Base-by-base conservation (phyloP, 192 early-diverging fungal genomes). In the Coemansia umbellata region DNA sequence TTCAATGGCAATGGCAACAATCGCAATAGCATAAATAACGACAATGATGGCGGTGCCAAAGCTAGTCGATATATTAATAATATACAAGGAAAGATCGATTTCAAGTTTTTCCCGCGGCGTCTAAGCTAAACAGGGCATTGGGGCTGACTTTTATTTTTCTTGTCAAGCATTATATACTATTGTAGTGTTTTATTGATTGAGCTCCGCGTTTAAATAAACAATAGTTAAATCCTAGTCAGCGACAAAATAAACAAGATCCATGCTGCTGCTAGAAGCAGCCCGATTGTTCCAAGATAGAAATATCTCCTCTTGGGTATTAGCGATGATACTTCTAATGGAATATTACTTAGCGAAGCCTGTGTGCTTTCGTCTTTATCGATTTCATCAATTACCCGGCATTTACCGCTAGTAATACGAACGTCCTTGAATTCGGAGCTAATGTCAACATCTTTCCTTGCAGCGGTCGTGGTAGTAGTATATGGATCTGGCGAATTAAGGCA, bases 271-370 rank as follows among this genome's bases (percentile, higher is more conserved):
- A 76, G 42, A 17, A 76, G 41, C 31, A 76, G 21, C 4, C 53
- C 66, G n/a, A 76, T 76, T 32, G 36, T 52, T 3, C 62, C 62
- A 44, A 76, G 45, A 26, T 76, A 76, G 15, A 66, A n/a, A 21
- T 66, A 76, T 21, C 73, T 47, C 17, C 66, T 31, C 9, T 35
- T 62, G 13, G 73, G 73, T 18, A 76, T 55, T 2, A 22, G 15
- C n/a, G 14, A 17, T 37, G 32, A 10, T 11, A 21, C 41, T 13
- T 42, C 41, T 18, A 42, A n/a, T 40, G 51, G 41, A 23, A 8
- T 42, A 23, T 22, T 31, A 23, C 19, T 19, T 7, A 39, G 21
- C 4, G 17, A 53, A 17, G 21, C 8, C 6, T 23, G 41, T 3
- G 41, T 42, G 8, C 41, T 23, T 23, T 24, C 19, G 4, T 37